Evolutionary conservation across 1,139 yeast genomes (phyloP).

Genomic region (Geotrichum restrictum): DNA sequence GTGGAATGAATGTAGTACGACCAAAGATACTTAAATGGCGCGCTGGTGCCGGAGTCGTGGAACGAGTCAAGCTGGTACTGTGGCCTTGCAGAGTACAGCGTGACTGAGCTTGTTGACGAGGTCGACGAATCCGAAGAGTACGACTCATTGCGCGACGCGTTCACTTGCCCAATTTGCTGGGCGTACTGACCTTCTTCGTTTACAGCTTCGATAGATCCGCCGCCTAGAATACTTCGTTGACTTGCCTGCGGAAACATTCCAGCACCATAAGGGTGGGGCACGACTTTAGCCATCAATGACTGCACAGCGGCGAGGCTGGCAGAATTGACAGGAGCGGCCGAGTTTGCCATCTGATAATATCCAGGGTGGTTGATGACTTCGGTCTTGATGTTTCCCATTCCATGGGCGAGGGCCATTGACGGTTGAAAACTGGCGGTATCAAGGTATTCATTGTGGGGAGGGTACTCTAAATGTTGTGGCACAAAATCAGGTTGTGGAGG

Average conservation of each 20-base stretch:
- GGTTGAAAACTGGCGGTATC: background rate
- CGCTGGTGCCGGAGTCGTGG: slow-evolving; percentile 4
- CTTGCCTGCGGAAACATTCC: too few relatives aligned
- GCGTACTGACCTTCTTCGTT: too few relatives aligned
- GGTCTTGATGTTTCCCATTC: background rate
- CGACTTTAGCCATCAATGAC: background rate
- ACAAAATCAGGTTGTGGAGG: background rate
- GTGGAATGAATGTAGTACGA: slow-evolving; percentile 21
- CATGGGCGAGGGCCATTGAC: background rate
- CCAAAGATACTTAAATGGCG: slow-evolving; percentile 19
- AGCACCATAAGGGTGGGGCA: background rate
- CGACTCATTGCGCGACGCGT: background rate
- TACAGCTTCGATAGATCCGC: too few relatives aligned
- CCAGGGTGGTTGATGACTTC: background rate
- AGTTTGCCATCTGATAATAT: background rate
- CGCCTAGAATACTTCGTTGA: too few relatives aligned
- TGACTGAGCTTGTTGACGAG: background rate
- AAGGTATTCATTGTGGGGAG: background rate
- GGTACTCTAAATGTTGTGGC: background rate
- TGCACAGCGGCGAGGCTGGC: too few relatives aligned
- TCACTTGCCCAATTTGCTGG: background rate
- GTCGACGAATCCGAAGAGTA: slow-evolving; percentile 2
- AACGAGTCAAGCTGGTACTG: slow-evolving; percentile 10
- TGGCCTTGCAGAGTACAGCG: background rate
- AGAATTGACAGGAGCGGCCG: background rate